Base-by-base conservation (phyloP, 345 rosid species). In the Psidium guajava region DNA sequence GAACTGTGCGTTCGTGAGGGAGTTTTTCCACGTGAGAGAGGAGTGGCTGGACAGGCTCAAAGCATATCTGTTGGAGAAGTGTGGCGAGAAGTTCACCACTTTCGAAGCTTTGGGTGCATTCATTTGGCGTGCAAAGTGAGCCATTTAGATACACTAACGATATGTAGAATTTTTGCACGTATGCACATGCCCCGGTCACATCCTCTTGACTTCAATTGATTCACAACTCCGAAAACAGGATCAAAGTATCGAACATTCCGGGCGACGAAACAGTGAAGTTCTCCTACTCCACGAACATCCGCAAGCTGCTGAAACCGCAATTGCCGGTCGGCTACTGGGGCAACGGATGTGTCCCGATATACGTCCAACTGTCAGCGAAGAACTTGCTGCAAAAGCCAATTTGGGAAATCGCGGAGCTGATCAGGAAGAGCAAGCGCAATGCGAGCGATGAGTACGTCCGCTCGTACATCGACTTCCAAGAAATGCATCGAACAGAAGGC, bases 81-180 rank as follows among this genome's bases (percentile, higher is more conserved):
- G 90, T 57, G 99, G 98, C 58, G 32, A 84, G 73, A 88, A 82
- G 82, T 96, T 95, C 86, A 95, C 99, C 85, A 93, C 98, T 56
- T 96, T 96, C 82, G 99, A 96, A 84, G 97, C 95, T 85, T 90
- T 96, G 75, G 98, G 99, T 59, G 98, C 98, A 56, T 94, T 93
- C 82, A 88, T 96, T 54, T 96, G 99, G 99, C 94, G 98, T 47
- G 96, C 96, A 69, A 96, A 96, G 98, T 95, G 93, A 92, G 94
- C 86, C 64, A 8, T 36, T 18, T 10, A 6, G 5, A 13, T 50
- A 7, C 27, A 27, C 18, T 6, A 44, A 18, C 42, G n/a, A 3
- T n/a, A 80, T 47, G 15, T 5, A 80, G 82, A 64, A 16, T 16
- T 16, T 32, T 64, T 32, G 11, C 75, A 32, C 44, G 3, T 47